Base-by-base conservation (phyloP, 305 asterid species). In the Stenogyne calaminthoides region DNA sequence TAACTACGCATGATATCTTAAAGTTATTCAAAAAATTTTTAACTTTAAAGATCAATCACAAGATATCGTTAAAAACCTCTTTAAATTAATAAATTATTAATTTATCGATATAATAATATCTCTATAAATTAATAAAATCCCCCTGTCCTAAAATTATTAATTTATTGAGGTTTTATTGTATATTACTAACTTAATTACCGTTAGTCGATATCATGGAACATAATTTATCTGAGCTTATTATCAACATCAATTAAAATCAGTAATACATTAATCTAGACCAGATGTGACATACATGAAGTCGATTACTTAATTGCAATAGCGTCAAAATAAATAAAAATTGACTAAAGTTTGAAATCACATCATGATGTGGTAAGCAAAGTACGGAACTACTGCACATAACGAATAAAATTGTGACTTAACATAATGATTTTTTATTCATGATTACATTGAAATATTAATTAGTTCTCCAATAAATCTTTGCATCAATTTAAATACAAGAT, bases 221-320 rank as follows among this genome's bases (percentile, higher is more conserved):
- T 5, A 8, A 42, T 9, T 42, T 2, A 42, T 49, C 7, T 49
- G 55, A 49, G 16, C 6, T 0, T 25, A 22, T 22, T 16, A 54
- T 57, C 63, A 57, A 25, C 18, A 57, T 57, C 63, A 25, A 57
- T 25, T 25, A 57, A 57, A 52, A 57, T 57, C 63, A 57, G 39
- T 9, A 25, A 11, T 57, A 11, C 12, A 12, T 32, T 37, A 37
- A 16, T 37, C 16, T 15, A 36, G 68, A 62, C 34, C 18, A 36
- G 68, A 62, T 18, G 52, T 16, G 51, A 62, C 51, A 34, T 37
- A 63, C 8, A 36, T 37, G 8, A 63, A 32, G 29, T 36, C 67
- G 18, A 9, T 37, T 15, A 9, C 22, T 18, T 62, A 9, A 11
- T 5, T 19, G 60, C 8, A 25, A 58, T 19, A 36, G 47, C 27